Percentiles rank a stretch among this genome's conserved stretches.
phyloP scores from a whole-genome alignment of 2,329 filamentous ascomycete species.

The Colletotrichum ledebouriae region DNA sequence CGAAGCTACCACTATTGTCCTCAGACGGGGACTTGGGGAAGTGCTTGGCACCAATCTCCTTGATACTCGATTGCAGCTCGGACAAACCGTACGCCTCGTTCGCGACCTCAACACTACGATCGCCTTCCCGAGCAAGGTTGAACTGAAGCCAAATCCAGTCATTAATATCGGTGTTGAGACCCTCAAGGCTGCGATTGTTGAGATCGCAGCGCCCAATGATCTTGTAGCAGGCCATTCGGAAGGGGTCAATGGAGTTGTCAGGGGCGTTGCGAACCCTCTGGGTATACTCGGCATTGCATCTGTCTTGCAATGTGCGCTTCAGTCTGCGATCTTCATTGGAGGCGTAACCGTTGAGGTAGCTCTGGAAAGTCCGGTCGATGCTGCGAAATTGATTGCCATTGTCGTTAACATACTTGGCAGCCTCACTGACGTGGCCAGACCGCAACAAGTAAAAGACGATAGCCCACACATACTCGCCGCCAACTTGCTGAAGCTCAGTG shows the following conservation, averaged over 20 bases:
- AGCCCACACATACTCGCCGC: constrained; percentile 91
- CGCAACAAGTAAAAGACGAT: constrained; percentile 93
- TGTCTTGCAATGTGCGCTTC: constrained; percentile 82
- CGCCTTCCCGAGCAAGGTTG: constrained; percentile 76
- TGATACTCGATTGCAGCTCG: constrained; percentile 82
- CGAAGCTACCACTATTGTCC: constrained; percentile 82
- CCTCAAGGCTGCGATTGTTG: constrained; percentile 73
- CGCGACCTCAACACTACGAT: constrained; percentile 73
- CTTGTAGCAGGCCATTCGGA: constrained; percentile 98
- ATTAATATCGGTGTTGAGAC: constrained; percentile 74
- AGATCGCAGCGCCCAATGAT: constrained; percentile 86
- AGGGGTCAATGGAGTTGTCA: constrained; percentile 91
- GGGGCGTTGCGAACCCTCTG: constrained; percentile 87
- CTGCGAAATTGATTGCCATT: constrained; percentile 87
- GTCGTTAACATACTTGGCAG: constrained; percentile 85
- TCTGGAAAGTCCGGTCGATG: constrained; percentile 90
- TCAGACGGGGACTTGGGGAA: constrained; percentile 87
- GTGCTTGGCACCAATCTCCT: constrained; percentile 90
- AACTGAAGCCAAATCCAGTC: constrained; percentile 82
- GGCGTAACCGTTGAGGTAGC: constrained; percentile 88
- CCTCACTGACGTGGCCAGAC: constrained; percentile 86
- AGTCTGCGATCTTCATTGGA: constrained; percentile 82
- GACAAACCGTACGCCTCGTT: constrained; percentile 74
- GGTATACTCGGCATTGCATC: constrained; percentile 90
- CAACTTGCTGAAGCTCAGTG: constrained; percentile 82